Base-by-base conservation (phyloP, 2,329 filamentous ascomycete species). In the Aureobasidium mangrovei region DNA sequence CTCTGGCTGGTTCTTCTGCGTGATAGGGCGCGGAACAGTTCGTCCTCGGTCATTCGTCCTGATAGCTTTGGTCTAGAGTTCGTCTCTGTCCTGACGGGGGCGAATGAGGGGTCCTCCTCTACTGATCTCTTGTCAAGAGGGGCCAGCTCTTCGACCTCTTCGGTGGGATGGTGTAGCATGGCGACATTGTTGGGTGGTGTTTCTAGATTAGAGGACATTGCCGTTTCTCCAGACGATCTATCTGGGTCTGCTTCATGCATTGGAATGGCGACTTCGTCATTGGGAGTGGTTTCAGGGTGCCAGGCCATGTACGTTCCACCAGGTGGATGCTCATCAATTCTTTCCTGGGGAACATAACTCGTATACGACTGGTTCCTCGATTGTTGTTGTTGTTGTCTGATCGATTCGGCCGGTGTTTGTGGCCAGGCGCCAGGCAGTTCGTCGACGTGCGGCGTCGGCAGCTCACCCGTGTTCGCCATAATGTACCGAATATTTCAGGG, bases 1-100 rank as follows among this genome's bases (percentile, higher is more conserved):
- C 66, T 67, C 7, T 66, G 63, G 5, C 62, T 67, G 0, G 76
- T 77, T n/a, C 73, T 73, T 4, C 77, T 73, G 9, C 72, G 70
- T 0, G 78, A 79, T 0, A 81, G 59, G 0, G 65, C 71, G 1
- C 70, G 68, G 57, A 81, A 76, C 0, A 81, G 58, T 24, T 80
- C 77, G 27, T 81, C 76, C 61, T 81, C 77, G 2, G 69, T 74
- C 59, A 71, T 65, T 36, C 36, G 24, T 7, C 24, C 39, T 10
- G 29, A 33, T 26, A 54, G 42, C 31, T 44, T 44, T 31, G 51
- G 51, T 27, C 51, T 43, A 26, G 40, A 40, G 7, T 24, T 55
- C 26, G 40, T 44, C 36, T 36, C 36, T 27, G 51, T 38, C 18
- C 24, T 54, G 2, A 54, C 31, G 24, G 51, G 51, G 10, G 51